Conservation (phyloP, 2,329 filamentous ascomycete genomes). For the Talaromyces marneffei region DNA sequence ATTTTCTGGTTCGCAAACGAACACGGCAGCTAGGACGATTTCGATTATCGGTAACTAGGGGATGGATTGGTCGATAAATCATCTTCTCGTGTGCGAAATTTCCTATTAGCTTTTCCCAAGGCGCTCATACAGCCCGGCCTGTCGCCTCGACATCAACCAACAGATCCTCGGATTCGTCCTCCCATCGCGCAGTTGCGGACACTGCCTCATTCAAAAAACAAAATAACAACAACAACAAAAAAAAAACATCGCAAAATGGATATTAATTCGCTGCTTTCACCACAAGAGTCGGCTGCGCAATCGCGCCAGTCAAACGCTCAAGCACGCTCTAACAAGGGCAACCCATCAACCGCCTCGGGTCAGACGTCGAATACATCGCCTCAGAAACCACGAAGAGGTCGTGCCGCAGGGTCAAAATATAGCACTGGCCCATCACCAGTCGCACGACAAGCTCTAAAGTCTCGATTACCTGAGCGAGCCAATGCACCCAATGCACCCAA, state of each 20-base stretch:
- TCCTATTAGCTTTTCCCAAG: neutral
- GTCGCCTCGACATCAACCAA: neutral
- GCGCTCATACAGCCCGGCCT: neutral
- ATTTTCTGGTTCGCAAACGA: neutral
- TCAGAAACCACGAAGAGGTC: conserved; percentile 34
- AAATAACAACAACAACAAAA: neutral
- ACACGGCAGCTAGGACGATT: neutral
- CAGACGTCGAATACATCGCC: conserved; percentile 25
- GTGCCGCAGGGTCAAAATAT: conserved; percentile 28
- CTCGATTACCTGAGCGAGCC: conserved; percentile 34
- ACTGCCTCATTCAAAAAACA: neutral
- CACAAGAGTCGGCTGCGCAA: conserved; percentile 36
- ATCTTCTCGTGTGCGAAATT: conserved; percentile 3
- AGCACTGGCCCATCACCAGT: conserved; percentile 39
- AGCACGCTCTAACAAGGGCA: conserved; percentile 18
- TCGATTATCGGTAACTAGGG: neutral
- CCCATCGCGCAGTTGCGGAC: neutral
- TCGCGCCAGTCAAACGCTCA: conserved; percentile 29
- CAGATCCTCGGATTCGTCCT: neutral
- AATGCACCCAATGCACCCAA: conserved; percentile 36
- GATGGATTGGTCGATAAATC: conserved; percentile 8
- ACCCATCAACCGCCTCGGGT: conserved; percentile 24
- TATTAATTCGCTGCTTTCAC: conserved; percentile 43
- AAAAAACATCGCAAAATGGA: conserved; percentile 30
- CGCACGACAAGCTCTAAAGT: conserved; percentile 37